phyloP scores from a whole-genome alignment of 2,329 filamentous ascomycete species.

The Trichoderma sp. region DNA sequence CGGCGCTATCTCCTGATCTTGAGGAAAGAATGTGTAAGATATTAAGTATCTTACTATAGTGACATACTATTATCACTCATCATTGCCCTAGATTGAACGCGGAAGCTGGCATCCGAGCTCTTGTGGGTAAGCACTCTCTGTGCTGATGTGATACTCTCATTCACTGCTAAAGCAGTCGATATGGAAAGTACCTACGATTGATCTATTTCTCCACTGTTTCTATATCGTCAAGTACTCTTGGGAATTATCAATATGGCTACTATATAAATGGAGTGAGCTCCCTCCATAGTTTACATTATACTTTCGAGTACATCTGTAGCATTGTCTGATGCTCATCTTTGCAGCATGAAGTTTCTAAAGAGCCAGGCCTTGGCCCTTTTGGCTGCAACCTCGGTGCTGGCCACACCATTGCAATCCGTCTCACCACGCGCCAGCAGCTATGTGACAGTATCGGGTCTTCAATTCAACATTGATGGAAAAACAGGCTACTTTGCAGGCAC shows the following conservation, averaged over 20 bases:
- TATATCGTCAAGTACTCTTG: background rate
- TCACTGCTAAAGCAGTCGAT: background rate
- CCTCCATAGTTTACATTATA: background rate
- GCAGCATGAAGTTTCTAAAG: slow-evolving; percentile 11
- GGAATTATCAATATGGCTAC: background rate
- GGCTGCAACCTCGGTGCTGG: slow-evolving; percentile 8
- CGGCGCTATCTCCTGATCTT: background rate
- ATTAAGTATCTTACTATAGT: background rate
- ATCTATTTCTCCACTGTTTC: background rate
- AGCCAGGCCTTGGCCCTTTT: background rate
- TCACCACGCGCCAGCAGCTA: slow-evolving; percentile 27
- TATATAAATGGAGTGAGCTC: background rate
- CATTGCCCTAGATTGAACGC: background rate
- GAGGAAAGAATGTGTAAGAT: background rate
- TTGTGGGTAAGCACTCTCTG: background rate
- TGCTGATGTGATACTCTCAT: background rate
- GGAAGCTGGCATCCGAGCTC: background rate
- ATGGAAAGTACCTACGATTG: background rate
- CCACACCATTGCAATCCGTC: background rate
- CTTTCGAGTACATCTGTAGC: background rate
- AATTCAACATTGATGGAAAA: slow-evolving; percentile 48
- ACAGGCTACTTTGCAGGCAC: slow-evolving; percentile 55
- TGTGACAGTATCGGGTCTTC: slow-evolving; percentile 33
- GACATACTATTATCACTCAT: background rate
- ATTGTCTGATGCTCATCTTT: background rate